Evolutionary conservation across 768 basidiomycete species (phyloP), one percentile per base, ranked within the genome.

Genomic region (Boletus pseudo-olivaceus): DNA sequence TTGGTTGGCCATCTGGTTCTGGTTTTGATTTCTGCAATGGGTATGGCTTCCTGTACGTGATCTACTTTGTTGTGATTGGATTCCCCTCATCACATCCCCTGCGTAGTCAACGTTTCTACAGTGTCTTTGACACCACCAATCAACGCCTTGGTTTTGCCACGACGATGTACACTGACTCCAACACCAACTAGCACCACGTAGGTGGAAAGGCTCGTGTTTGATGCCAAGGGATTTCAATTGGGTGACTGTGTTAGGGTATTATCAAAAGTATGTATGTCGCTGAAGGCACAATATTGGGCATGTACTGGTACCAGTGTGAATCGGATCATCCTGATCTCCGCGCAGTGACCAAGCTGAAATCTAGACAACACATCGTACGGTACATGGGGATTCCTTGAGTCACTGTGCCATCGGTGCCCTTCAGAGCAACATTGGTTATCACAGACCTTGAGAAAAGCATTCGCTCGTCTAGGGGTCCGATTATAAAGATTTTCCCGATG

Each of bases 41-140:
- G 15, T 65, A 62, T 8, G 26, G 35, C 32, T 46, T 54, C 26
- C 42, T 63, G 55, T 54, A 14, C 15, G 50, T 54, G 19, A 29
- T 45, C 19, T 9, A 45, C 32, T 33, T 37, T 43, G 20, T 34
- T 7, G 7, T 34, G 20, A 30, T 20, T 9, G 3, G 15, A 19
- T 33, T 46, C 23, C 3, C 33, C 23, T 48, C 10, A 48, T 11
- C n/a, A 8, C 41, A 4, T 15, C 15, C n/a, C 11, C 17, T 44
- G 23, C 15, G 11, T 30, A 63, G 66, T 8, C 71, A 78, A 62
- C 72, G 78, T 30, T 78, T 69, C 66, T 77, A 77, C 56, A 67
- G 68, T 49, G 70, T 78, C 29, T 78, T 61, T 58, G 76, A 78
- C 55, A 71, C 72, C 32, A 60, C 59, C 10, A 76, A 77, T 58